Evolutionary conservation across 176 grass and related monocot genomes (phyloP), one percentile per base, ranked within the genome.

Genomic region (Paspalum vaginatum): DNA sequence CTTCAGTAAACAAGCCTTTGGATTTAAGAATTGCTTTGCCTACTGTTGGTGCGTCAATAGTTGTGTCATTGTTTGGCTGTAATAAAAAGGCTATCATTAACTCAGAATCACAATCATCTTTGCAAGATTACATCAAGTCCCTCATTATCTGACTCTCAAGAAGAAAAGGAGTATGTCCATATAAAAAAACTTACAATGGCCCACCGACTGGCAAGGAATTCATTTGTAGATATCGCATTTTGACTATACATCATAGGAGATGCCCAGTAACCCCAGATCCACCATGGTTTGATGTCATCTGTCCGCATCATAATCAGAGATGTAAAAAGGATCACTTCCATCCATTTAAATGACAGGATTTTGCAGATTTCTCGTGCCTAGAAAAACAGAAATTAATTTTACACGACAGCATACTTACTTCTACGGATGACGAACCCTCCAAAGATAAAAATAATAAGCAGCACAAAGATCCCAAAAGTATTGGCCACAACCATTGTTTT

Each of bases 211-310:
- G 85, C 78, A 85, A 98, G 95, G 73, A 97, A 97, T 75, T 97
- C 95, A 42, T 97, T 97, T 54, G 92, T 20, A 60, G 90, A 85
- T 88, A 97, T 81, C 4, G 95, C 91, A 71, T 97, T 94, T 25
- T 92, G 85, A 5, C 95, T 93, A 37, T 97, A 97, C 91, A 92
- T 92, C 78, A 97, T 68, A 43, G 95, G 95, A 85, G 95, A 97
- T 82, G 77, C 75, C 95, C 95, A 97, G 65, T 86, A 97, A 46
- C 77, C 89, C 95, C 95, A 97, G 66, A 92, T 94, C 95, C 95
- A 98, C 95, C 95, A 98, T 73, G 92, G 86, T 64, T 89, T 80
- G 68, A 98, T 89, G 74, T 98, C 92, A 85, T 83, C 95, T 98
- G 75, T 64, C 13, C 27, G 76, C 66, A 83, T 80, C 13, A 17